phyloP scores from a whole-genome alignment of 805 yeast genomes.

The Nakazawaea pomicola region DNA sequence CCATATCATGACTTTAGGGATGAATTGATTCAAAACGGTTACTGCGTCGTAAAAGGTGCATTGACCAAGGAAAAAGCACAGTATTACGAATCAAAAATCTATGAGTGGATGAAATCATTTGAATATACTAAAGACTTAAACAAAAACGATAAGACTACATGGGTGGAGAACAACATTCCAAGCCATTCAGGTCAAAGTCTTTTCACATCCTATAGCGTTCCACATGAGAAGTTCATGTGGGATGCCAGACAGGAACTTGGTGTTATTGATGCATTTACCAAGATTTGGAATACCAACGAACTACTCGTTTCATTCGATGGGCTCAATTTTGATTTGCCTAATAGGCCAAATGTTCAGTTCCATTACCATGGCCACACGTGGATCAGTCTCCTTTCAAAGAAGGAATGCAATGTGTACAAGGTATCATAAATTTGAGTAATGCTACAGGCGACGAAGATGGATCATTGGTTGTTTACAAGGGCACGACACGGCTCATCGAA shows the following conservation, averaged over 20 bases:
- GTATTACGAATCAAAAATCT: constrained; percentile 19
- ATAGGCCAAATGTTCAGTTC: constrained; percentile 14
- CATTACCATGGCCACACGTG: constrained; percentile 27
- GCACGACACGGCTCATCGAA: constrained; percentile 19
- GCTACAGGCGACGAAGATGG: constrained; percentile 26
- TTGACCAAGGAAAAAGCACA: constrained; percentile 22
- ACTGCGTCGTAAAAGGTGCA: constrained; percentile 26
- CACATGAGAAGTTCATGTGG: constrained; percentile 31
- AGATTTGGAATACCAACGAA: constrained; percentile 28
- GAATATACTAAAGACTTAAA: constrained; percentile 18
- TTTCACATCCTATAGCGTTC: constrained; percentile 17
- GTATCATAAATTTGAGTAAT: constrained; percentile 25
- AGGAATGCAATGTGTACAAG: constrained; percentile 28
- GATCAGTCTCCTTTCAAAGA: constrained; percentile 28
- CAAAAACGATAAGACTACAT: constrained; percentile 22
- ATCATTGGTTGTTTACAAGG: constrained; percentile 25
- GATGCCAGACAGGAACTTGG: constrained; percentile 26
- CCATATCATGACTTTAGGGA: constrained; percentile 26
- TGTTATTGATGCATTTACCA: constrained; percentile 21
- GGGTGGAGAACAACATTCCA: constrained; percentile 25
- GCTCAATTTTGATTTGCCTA: constrained; percentile 26
- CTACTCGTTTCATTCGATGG: constrained; percentile 28
- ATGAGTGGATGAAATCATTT: constrained; percentile 21
- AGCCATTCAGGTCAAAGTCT: constrained; percentile 16
- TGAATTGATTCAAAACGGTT: constrained; percentile 24